A percentile compares a stretch with the other conserved stretches of the same genome.
Conservation (phyloP, 202 grass and related monocot genomes). For the Cymbopogon flexuosus region DNA sequence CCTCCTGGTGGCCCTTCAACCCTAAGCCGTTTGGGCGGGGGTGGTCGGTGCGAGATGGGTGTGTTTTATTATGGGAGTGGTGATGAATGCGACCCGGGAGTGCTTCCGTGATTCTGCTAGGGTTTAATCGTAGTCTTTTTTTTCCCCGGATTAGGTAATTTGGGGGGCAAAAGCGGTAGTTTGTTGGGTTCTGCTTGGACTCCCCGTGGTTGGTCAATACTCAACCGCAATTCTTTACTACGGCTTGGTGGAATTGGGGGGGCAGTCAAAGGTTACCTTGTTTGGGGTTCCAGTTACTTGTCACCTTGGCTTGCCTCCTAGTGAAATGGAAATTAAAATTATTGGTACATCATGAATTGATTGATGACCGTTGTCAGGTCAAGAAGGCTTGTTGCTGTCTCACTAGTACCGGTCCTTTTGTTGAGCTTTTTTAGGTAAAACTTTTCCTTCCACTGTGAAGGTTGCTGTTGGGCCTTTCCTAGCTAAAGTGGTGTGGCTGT, state of each 20-base stretch:
- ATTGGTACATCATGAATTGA: not conserved
- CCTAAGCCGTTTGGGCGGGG: not conserved
- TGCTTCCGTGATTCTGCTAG: not conserved
- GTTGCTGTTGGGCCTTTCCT: not conserved
- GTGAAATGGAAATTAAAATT: not conserved
- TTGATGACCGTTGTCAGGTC: not conserved
- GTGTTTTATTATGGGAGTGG: not conserved
- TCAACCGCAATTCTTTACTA: not conserved
- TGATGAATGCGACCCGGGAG: not conserved
- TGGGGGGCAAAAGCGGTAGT: not conserved
- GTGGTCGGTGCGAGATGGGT: not conserved
- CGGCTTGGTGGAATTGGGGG: conserved; percentile 12
- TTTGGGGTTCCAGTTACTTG: not conserved
- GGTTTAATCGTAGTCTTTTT: not conserved
- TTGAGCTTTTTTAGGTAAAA: conserved; percentile 21
- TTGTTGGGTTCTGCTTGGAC: conserved; percentile 35
- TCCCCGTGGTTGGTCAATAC: not conserved
- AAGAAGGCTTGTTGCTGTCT: conserved; percentile 16
- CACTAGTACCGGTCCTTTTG: not conserved
- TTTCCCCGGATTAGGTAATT: not conserved
- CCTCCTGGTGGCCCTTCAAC: too few species aligned
- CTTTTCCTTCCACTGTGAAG: not conserved
- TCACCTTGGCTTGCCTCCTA: not conserved
- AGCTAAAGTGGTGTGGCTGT: not conserved
- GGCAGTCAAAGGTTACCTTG: not conserved